phyloP scores from a whole-genome alignment of 768 basidiomycete species.

The Xerocomellus amylosporus region DNA sequence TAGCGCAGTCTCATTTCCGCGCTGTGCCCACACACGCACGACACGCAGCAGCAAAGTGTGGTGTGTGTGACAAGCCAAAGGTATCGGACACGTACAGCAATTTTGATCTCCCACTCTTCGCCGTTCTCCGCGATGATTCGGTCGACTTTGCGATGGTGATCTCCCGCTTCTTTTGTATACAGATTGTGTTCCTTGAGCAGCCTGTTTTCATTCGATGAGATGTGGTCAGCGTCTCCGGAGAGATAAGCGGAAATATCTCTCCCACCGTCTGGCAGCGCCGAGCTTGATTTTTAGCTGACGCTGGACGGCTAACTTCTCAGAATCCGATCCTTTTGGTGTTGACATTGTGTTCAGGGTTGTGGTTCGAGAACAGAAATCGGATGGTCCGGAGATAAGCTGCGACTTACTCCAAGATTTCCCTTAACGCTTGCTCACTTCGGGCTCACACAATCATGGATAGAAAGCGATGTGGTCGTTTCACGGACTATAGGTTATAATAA shows the following conservation, averaged over 20 bases:
- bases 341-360: constrained; percentile 17
- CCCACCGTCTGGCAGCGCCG: constrained; percentile 62
- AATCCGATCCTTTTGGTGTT: constrained; percentile 7
- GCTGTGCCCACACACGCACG: constrained; percentile 19
- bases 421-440: neutral
- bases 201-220: constrained; percentile 34
- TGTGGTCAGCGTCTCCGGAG: constrained; percentile 12
- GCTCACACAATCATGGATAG: neutral
- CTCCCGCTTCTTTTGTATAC: constrained; percentile 65
- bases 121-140: constrained; percentile 56
- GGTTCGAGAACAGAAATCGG: constrained; percentile 5
- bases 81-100: constrained; percentile 50
- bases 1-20: constrained; percentile 29
- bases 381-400: neutral
- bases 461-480: constrained; percentile 25
- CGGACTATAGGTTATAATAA: constrained; percentile 25
- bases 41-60: constrained; percentile 14
- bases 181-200: constrained; percentile 64
- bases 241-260: constrained; percentile 17
- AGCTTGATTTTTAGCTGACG: constrained; percentile 79
- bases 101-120: constrained; percentile 78
- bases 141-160: constrained; percentile 57
- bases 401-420: neutral
- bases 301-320: constrained; percentile 38
- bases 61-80: constrained; percentile 2